Evolutionary conservation across 345 rosid genomes (phyloP).

Genomic region (Eucalyptus pauciflora): DNA sequence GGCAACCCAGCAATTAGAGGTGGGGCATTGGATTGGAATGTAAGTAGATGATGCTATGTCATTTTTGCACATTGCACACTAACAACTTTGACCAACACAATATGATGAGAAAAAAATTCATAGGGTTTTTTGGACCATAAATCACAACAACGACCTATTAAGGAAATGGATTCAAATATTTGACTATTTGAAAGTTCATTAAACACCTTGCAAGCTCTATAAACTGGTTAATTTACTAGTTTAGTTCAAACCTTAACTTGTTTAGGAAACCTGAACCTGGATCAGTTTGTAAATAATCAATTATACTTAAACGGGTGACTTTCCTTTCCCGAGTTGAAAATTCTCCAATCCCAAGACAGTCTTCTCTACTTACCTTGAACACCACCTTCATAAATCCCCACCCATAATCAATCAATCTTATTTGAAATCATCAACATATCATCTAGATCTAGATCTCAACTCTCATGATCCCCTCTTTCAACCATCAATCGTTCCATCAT

Average conservation of each 20-base stretch:
- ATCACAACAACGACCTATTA: background rate
- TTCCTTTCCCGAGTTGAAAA: background rate
- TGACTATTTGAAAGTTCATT: too few relatives aligned
- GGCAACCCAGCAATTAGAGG: background rate
- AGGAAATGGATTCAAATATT: background rate
- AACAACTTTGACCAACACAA: background rate
- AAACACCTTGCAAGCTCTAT: too few relatives aligned
- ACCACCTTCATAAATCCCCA: background rate
- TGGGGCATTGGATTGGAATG: background rate
- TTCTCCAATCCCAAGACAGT: background rate
- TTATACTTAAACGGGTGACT: background rate
- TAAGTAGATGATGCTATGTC: background rate
- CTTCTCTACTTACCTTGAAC: background rate
- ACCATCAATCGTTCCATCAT: background rate
- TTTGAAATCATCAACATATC: background rate
- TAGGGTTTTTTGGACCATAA: background rate
- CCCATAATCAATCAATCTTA: background rate
- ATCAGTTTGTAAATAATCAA: too few relatives aligned
- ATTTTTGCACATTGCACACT: background rate
- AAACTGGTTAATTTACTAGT: too few relatives aligned
- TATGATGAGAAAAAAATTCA: too few relatives aligned
- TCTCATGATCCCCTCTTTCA: background rate
- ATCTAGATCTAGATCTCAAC: background rate
- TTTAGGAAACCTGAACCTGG: fast-evolving
- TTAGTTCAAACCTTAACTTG: background rate